Percentiles rank a stretch among this genome's conserved stretches.
Evolutionary conservation across 2,329 filamentous ascomycete species (phyloP).

Genomic region (Aspergillus brasiliensis): DNA sequence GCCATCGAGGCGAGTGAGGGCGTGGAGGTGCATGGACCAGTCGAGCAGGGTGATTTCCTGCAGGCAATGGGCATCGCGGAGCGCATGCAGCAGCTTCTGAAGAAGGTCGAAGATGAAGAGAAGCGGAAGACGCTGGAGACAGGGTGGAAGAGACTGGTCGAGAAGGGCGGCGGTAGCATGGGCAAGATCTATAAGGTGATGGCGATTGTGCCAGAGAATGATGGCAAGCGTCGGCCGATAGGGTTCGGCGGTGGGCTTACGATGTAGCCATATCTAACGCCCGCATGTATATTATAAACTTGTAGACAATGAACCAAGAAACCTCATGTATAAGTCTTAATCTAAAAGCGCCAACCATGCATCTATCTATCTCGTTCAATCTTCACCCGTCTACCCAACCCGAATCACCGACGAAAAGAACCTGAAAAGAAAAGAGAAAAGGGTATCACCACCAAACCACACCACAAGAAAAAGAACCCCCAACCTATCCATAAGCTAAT

Average conservation of each 20-base stretch:
- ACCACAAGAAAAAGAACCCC: not conserved
- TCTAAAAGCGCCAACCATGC: not conserved
- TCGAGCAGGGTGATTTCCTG: conserved; percentile 81
- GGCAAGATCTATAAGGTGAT: conserved; percentile 92
- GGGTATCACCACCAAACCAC: conserved; percentile 1
- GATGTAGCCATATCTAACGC: no score
- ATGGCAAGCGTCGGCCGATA: conserved; percentile 73
- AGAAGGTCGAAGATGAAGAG: conserved; percentile 51
- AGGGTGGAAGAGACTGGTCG: conserved; percentile 81
- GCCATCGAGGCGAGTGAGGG: conserved; percentile 73
- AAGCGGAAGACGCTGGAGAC: conserved; percentile 65
- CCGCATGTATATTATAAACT: not conserved
- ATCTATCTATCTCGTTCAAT: not conserved
- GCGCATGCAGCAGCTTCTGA: conserved; percentile 69
- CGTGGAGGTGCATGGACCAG: conserved; percentile 89
- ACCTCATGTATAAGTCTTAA: not conserved
- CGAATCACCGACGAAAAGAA: not conserved
- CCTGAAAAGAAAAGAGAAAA: not conserved
- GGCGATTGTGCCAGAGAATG: conserved; percentile 83
- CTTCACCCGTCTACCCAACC: not conserved
- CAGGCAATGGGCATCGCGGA: conserved; percentile 79
- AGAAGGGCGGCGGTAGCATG: conserved; percentile 82
- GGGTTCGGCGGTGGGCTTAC: conserved; percentile 77
- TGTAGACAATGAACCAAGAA: not conserved
- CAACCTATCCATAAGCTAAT: conserved; percentile 24